Conservation (phyloP, 2,329 filamentous ascomycete species). For the Talaromyces sp. region DNA sequence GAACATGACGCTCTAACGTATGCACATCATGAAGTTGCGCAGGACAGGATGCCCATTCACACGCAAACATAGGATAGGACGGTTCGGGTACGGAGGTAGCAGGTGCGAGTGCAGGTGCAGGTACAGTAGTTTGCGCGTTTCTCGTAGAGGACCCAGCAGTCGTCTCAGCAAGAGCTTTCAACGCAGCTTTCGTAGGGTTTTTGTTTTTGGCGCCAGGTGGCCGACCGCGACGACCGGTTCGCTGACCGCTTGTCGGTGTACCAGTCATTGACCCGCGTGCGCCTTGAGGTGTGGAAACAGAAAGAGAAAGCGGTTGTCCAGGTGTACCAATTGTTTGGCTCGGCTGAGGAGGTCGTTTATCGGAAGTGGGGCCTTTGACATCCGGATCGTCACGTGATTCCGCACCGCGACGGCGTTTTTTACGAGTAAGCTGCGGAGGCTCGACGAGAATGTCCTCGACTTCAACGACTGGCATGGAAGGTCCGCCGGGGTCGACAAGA, state of each 20-base stretch:
- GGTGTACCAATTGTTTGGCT: background rate
- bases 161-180: conserved; percentile 1
- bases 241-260: conserved; percentile 10
- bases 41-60: conserved; percentile 55
- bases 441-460: conserved; percentile 25
- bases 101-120: conserved; percentile 15
- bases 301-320: background rate
- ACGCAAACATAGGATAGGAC: conserved; percentile 49
- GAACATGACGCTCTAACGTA: conserved; percentile 56
- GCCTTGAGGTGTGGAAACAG: conserved; percentile 10
- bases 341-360: conserved; percentile 7
- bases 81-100: conserved; percentile 19
- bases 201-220: conserved; percentile 32
- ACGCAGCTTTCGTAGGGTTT: conserved; percentile 19
- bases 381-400: conserved; percentile 14
- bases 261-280: conserved; percentile 13
- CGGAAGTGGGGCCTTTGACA: conserved; percentile 9
- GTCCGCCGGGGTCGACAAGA: conserved; percentile 55
- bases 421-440: conserved; percentile 23
- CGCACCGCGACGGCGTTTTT: background rate
- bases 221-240: conserved; percentile 25
- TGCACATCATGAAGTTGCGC: conserved; percentile 60
- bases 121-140: conserved; percentile 20
- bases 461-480: conserved; percentile 32
- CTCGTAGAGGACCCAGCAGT: background rate